A percentile compares a stretch with the other conserved stretches of the same genome.
Evolutionary conservation across 2,329 filamentous ascomycete genomes (phyloP).

Genomic region (Scedosporium boydii): DNA sequence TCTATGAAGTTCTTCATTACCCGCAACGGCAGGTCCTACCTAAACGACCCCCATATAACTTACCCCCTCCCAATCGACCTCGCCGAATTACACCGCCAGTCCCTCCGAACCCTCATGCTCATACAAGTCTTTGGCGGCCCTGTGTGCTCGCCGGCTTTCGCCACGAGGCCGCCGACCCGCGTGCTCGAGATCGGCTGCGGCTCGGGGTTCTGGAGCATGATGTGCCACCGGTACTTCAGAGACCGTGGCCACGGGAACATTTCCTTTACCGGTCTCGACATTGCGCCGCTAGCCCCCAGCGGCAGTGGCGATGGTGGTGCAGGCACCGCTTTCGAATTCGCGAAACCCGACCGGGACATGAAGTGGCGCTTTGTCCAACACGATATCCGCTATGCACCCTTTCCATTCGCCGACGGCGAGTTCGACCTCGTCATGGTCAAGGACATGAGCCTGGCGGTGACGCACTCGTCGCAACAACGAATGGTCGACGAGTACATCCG

Average conservation of each 20-base stretch:
- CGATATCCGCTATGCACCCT: constrained; percentile 64
- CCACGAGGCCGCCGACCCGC: constrained; percentile 58
- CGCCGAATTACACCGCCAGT: constrained; percentile 78
- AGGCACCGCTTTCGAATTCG: constrained; percentile 19
- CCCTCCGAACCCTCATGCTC: constrained; percentile 69
- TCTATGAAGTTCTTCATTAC: constrained; percentile 50
- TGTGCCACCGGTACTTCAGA: constrained; percentile 73
- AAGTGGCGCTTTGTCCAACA: constrained; percentile 85
- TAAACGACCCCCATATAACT: constrained; percentile 59
- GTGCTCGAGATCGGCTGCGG: constrained; percentile 86
- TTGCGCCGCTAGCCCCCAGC: constrained; percentile 57
- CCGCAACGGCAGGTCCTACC: constrained; percentile 73
- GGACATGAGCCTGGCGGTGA: constrained; percentile 61
- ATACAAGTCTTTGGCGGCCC: constrained; percentile 75
- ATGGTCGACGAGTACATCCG: constrained; percentile 66
- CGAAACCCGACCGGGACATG: constrained; percentile 60
- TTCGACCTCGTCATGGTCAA: constrained; percentile 89
- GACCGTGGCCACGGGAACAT: constrained; percentile 59
- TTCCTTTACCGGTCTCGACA: constrained; percentile 73
- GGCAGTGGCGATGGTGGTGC: constrained; percentile 17
- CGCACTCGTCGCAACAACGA: constrained; percentile 46
- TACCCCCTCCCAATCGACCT: constrained; percentile 90
- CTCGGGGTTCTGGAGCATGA: constrained; percentile 79
- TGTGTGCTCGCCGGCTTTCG: constrained; percentile 60
- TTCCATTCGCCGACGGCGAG: constrained; percentile 69